Conservation (phyloP, 176 grass and related monocot species). For the Avena sativa region DNA sequence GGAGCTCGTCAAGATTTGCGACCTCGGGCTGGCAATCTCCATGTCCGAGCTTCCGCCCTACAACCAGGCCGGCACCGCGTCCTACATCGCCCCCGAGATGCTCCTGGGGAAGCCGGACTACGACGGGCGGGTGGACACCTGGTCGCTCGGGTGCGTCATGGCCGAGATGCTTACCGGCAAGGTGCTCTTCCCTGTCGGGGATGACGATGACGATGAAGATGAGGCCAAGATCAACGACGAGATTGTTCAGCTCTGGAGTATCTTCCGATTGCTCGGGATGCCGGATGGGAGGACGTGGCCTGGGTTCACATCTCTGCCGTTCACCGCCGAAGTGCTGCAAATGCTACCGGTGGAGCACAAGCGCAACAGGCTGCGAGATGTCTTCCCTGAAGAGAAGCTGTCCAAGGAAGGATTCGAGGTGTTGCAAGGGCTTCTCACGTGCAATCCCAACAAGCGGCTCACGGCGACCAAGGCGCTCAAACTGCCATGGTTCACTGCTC, state of each 20-base stretch:
- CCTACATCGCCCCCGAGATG: background rate
- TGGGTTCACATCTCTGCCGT: background rate
- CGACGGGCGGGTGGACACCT: background rate
- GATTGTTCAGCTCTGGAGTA: background rate
- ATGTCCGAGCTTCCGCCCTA: background rate
- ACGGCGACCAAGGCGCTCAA: background rate
- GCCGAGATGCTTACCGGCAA: background rate
- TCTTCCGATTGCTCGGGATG: background rate
- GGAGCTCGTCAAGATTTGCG: background rate
- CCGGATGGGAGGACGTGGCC: background rate
- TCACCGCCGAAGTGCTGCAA: background rate
- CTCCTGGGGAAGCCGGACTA: background rate
- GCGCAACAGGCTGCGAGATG: background rate
- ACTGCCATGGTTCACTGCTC: background rate
- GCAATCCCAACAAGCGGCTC: background rate
- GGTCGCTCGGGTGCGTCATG: conserved; percentile 4
- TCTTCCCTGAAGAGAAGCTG: background rate
- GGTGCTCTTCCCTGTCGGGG: background rate
- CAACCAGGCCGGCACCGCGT: background rate
- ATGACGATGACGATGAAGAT: background rate
- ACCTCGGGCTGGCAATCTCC: background rate
- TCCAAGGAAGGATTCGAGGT: background rate
- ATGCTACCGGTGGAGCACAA: background rate
- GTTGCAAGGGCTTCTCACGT: conserved; percentile 2
- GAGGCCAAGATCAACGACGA: background rate